phyloP scores from a whole-genome alignment of 2,329 filamentous ascomycete genomes.

The Clarireedia monteithiana region DNA sequence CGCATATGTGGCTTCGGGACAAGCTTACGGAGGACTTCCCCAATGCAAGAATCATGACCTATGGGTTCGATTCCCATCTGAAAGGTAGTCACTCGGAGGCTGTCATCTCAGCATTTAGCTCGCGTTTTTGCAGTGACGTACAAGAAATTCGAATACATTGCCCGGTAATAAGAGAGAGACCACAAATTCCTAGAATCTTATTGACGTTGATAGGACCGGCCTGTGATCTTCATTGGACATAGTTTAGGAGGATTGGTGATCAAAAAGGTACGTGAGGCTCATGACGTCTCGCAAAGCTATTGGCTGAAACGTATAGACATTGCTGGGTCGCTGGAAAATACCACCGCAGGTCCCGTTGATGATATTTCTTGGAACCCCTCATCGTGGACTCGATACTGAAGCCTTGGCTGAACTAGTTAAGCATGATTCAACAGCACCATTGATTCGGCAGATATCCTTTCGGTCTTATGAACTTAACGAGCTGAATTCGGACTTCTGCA shows the following conservation, averaged over 20 bases:
- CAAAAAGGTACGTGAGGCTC: conserved; percentile 22
- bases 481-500: conserved; percentile 15
- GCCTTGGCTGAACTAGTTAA: conserved; percentile 19
- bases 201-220: conserved; percentile 3
- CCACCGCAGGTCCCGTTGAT: conserved; percentile 12
- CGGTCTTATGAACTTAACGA: conserved; percentile 14
- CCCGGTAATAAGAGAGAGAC: not conserved
- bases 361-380: conserved; percentile 23
- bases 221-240: conserved; percentile 30
- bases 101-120: conserved; percentile 4
- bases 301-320: not conserved
- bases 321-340: conserved; percentile 8
- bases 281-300: not conserved
- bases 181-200: not conserved
- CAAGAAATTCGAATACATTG: conserved; percentile 14
- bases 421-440: conserved; percentile 10
- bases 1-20: conserved; percentile 32
- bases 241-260: conserved; percentile 32
- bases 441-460: conserved; percentile 18
- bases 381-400: conserved; percentile 19
- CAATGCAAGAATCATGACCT: conserved; percentile 27
- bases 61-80: conserved; percentile 29
- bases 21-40: conserved; percentile 30
- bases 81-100: conserved; percentile 1
- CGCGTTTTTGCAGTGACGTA: conserved; percentile 18